phyloP scores from a whole-genome alignment of 768 basidiomycete species.

The Auricularia heimuer region DNA sequence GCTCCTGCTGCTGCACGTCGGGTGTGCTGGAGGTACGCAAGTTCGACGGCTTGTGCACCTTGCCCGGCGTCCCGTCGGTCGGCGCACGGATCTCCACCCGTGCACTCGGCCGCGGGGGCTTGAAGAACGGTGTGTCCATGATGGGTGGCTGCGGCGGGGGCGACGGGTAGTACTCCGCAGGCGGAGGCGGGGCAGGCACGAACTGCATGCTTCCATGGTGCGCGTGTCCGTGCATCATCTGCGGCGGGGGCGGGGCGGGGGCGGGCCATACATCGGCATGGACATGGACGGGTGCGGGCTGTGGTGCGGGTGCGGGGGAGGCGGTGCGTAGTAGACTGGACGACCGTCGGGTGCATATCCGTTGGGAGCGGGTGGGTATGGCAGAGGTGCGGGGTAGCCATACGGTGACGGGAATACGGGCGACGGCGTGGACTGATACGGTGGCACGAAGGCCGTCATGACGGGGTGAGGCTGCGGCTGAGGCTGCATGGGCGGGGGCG shows the following conservation, averaged over 20 bases:
- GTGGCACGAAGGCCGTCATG: constrained; percentile 33
- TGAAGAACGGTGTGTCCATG: constrained; percentile 58
- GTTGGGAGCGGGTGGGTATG: constrained; percentile 54
- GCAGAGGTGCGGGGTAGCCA: constrained; percentile 34
- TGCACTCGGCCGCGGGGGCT: constrained; percentile 59
- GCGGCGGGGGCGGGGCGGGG: constrained; percentile 26
- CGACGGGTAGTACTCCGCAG: constrained; percentile 27
- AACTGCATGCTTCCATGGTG: constrained; percentile 28
- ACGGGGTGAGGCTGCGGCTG: constrained; percentile 18
- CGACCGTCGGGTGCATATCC: constrained; percentile 64
- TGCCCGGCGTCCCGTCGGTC: constrained; percentile 18
- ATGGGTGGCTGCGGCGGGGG: constrained; percentile 52
- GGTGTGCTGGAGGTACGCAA: background rate
- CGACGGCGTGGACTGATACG: constrained; percentile 37
- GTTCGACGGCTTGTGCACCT: background rate
- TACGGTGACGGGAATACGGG: constrained; percentile 53
- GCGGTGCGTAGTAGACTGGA: constrained; percentile 47
- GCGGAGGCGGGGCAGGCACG: constrained; percentile 34
- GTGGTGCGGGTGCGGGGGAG: constrained; percentile 18
- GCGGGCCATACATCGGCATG: constrained; percentile 38
- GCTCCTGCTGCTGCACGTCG: background rate
- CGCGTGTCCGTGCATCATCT: no score
- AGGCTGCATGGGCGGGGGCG: background rate
- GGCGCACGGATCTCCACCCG: constrained; percentile 71
- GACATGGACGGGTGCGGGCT: constrained; percentile 21